Base-by-base conservation (phyloP, 345 rosid species). In the Excoecaria cochinchinensis region DNA sequence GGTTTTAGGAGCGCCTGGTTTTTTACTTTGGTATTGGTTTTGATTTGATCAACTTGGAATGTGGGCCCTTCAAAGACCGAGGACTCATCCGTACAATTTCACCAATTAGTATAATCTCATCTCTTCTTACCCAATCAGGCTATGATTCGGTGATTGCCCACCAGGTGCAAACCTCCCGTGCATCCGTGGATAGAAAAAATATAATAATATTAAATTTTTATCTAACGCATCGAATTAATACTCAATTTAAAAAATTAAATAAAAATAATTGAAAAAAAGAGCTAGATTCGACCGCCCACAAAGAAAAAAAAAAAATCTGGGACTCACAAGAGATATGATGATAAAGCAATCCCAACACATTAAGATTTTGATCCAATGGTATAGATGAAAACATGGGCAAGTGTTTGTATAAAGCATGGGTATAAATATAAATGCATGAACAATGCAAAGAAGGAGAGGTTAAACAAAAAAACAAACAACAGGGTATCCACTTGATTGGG, bases 41-140 rank as follows among this genome's bases (percentile, higher is more conserved):
- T 73, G 40, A 74, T 77, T 68, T 74, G 12, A 38, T 69, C 83
- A 77, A 79, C 68, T 78, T 75, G 85, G 66, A 60, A 48, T 6
- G 71, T 52, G 81, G 80, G 71, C 1, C 79, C 67, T 14, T 13
- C 16, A 16, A 17, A 51, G 74, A 64, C 38, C 60, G 10, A 38
- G 77, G 81, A 66, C 77, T 71, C 15, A 9, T 80, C 86, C 88
- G 85, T 85, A 85, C 85, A 69, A 24, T 58, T 19, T 8, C 24
- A 47, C 21, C 25, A 47, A 69, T 24, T 52, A 22, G 21, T 40
- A 69, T 38, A 24, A 8, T 53, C 39, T 40, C 14, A 55, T 55
- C 17, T 6, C 55, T 3, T 42, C 17, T 8, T 4, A 42, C 7
- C 46, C 46, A 42, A 5, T 8, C 7, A 42, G 46, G 31, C 1